Conservation (phyloP, 2,329 filamentous ascomycete species). For the Hortaea sp. region DNA sequence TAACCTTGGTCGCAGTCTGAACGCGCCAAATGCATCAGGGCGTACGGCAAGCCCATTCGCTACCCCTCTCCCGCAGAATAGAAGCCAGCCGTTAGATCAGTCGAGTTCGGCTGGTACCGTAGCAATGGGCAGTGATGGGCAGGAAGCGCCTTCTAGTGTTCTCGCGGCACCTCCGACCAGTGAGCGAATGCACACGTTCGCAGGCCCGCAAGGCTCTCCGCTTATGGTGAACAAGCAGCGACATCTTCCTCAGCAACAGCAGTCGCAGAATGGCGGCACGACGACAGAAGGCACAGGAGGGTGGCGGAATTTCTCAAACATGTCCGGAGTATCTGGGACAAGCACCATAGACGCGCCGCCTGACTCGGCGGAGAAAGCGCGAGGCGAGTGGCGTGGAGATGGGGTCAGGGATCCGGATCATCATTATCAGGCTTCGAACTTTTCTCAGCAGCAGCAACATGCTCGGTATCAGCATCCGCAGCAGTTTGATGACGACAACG, state of each 20-base stretch:
- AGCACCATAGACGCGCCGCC: constrained; percentile 24
- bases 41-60: constrained; percentile 17
- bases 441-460: constrained; percentile 4
- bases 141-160: constrained; percentile 23
- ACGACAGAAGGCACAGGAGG: constrained; percentile 8
- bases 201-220: constrained; percentile 10
- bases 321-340: constrained; percentile 32
- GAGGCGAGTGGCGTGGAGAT: neutral
- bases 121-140: constrained; percentile 15
- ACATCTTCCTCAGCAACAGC: too few species aligned
- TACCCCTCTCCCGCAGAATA: constrained; percentile 21
- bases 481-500: too few species aligned
- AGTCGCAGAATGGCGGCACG: constrained; percentile 10
- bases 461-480: constrained; percentile 11
- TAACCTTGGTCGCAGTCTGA: constrained; percentile 13
- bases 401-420: neutral
- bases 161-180: constrained; percentile 19
- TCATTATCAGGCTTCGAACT: neutral
- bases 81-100: constrained; percentile 9
- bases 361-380: constrained; percentile 7
- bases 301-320: constrained; percentile 29
- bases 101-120: constrained; percentile 17
- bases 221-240: constrained; percentile 18
- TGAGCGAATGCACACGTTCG: constrained; percentile 6
- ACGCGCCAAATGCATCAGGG: neutral